These are phyloP conservation scores for Micromonas pusilla DNA, from an alignment of 139 green algal genomes.

Conservation along the genomic window DNA sequence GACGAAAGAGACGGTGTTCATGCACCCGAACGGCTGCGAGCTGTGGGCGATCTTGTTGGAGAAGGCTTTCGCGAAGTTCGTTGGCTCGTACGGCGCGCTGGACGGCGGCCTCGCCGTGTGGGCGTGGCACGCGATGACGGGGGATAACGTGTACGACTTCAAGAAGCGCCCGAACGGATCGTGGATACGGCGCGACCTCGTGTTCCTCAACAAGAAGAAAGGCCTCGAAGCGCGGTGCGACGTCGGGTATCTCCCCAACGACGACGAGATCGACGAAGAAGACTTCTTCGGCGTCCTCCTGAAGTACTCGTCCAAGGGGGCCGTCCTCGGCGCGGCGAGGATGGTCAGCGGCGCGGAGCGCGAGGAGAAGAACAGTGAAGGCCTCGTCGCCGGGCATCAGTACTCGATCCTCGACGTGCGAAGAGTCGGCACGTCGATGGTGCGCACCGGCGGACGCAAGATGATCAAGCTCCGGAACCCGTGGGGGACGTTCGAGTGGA, in stretches of 20 bases:
- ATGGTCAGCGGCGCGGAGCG: slow-evolving; percentile 17
- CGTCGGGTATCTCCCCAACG: not conserved
- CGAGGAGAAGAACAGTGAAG: slow-evolving; percentile 38
- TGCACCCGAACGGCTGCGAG: slow-evolving; percentile 46
- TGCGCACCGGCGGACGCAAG: slow-evolving; percentile 21
- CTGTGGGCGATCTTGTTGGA: slow-evolving; percentile 50
- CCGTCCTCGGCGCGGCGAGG: not conserved
- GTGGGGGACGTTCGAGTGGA: slow-evolving; percentile 42
- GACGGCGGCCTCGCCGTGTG: slow-evolving; percentile 35
- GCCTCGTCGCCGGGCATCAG: slow-evolving; percentile 43
- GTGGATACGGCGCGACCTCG: not conserved
- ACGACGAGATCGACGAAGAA: slow-evolving; percentile 2
- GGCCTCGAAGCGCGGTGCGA: not conserved
- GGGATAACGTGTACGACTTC: slow-evolving; percentile 11
- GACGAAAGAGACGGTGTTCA: slow-evolving; percentile 35
- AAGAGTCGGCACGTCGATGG: not conserved
- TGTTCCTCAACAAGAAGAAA: not conserved
- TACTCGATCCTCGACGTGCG: slow-evolving; percentile 38
- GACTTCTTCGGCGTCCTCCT: slow-evolving; percentile 10
- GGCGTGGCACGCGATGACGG: slow-evolving; percentile 21
- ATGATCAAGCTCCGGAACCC: slow-evolving; percentile 44
- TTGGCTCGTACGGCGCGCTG: slow-evolving; percentile 40
- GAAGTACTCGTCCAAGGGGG: not conserved
- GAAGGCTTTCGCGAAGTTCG: slow-evolving; percentile 51
- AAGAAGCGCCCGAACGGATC: not conserved